A percentile compares a stretch with the other conserved stretches of the same genome.
Evolutionary conservation across 495 filamentous ascomycete genomes (phyloP).

Genomic region (Hypoxylon trugodes): DNA sequence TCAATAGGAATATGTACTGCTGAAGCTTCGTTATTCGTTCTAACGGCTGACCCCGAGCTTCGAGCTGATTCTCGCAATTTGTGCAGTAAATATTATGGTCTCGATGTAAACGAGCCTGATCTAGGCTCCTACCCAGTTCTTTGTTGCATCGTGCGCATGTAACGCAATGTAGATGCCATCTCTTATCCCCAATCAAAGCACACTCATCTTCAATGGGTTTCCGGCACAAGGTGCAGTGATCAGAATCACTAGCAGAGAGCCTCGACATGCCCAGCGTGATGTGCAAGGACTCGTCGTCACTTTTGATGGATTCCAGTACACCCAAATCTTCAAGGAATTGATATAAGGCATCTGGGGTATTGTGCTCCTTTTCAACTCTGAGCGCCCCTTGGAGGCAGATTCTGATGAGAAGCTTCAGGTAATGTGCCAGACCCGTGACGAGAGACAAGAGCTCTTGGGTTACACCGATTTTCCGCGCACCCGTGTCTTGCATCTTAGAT

Average conservation of each 20-base stretch:
- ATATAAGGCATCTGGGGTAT: slow-evolving; percentile 75
- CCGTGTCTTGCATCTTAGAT: slow-evolving; percentile 91
- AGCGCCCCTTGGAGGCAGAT: slow-evolving; percentile 95
- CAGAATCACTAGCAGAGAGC: slow-evolving; percentile 79
- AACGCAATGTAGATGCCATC: slow-evolving; percentile 87
- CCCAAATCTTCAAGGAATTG: slow-evolving; percentile 82
- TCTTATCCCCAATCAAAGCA: slow-evolving; percentile 70
- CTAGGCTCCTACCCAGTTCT: slow-evolving; percentile 70
- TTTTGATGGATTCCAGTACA: slow-evolving; percentile 74
- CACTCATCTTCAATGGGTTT: slow-evolving; percentile 96
- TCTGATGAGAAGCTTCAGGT: slow-evolving; percentile 95
- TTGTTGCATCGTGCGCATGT: slow-evolving; percentile 76
- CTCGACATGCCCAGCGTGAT: slow-evolving; percentile 74
- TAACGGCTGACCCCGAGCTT: slow-evolving; percentile 49
- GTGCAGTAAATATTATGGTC: slow-evolving; percentile 74
- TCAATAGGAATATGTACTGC: slow-evolving; percentile 92
- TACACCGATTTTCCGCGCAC: slow-evolving; percentile 86
- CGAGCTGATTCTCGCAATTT: slow-evolving; percentile 59
- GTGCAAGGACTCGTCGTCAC: slow-evolving; percentile 75
- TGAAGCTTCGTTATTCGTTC: slow-evolving; percentile 81
- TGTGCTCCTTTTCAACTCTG: slow-evolving; percentile 85
- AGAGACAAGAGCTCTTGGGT: slow-evolving; percentile 95
- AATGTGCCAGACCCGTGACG: slow-evolving; percentile 96
- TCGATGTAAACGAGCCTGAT: slow-evolving; percentile 70
- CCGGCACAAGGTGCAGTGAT: slow-evolving; percentile 81